Conservation (phyloP, 2,329 filamentous ascomycete species). For the Colletotrichum sp. region DNA sequence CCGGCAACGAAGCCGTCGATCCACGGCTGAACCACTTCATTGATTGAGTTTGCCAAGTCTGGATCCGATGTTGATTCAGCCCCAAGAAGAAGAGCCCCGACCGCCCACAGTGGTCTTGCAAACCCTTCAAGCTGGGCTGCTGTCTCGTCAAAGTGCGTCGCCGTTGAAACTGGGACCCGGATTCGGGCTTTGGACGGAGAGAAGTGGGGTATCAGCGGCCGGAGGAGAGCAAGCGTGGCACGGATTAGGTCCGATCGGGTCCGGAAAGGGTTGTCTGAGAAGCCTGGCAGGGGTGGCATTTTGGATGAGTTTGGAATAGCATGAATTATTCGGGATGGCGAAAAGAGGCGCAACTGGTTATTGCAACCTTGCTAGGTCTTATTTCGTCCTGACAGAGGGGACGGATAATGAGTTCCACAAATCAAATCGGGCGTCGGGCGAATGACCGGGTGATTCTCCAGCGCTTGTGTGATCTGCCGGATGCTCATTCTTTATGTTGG, state of each 20-base stretch:
- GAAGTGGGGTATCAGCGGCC: slow-evolving; percentile 35
- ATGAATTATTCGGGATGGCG: neutral
- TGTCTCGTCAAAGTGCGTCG: slow-evolving; percentile 45
- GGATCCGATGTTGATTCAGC: neutral
- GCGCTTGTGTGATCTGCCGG: neutral
- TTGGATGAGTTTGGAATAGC: neutral
- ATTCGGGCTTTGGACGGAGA: slow-evolving; percentile 39
- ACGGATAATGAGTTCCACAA: neutral
- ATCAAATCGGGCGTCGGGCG: neutral
- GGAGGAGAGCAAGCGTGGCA: slow-evolving; percentile 37
- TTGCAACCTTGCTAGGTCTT: neutral
- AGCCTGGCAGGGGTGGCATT: slow-evolving; percentile 43
- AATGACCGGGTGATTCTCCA: neutral
- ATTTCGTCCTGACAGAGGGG: neutral
- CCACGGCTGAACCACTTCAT: slow-evolving; percentile 30
- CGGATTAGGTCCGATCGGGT: slow-evolving; percentile 38
- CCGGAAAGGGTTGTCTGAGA: slow-evolving; percentile 43
- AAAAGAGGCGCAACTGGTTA: neutral
- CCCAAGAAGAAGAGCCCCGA: slow-evolving; percentile 48
- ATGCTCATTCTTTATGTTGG: neutral
- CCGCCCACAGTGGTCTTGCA: slow-evolving; percentile 41
- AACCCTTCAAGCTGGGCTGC: slow-evolving; percentile 52
- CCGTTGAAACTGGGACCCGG: slow-evolving; percentile 39
- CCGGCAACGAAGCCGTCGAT: slow-evolving; percentile 33
- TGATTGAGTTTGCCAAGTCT: neutral